Percentiles rank a stretch among this genome's conserved stretches.
These are phyloP conservation scores for Chloroidium sp. DNA, from an alignment of 163 green algal genomes.

Conservation along the genomic window DNA sequence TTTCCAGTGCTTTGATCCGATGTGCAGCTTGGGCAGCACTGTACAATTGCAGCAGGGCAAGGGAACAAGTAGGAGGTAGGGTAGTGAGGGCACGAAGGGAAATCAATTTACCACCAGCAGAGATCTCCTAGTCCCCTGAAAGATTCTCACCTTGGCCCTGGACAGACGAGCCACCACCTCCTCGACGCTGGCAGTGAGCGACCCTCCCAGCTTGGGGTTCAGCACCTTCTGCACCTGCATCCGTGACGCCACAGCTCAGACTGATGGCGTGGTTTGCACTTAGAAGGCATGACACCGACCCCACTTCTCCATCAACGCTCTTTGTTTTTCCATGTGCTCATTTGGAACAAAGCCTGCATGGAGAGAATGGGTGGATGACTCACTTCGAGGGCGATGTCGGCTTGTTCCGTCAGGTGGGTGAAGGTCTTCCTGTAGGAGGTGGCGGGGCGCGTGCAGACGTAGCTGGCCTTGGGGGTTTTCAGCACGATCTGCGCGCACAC, in stretches of 20 bases:
- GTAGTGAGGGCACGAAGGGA: no score
- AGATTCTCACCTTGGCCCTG: conserved; percentile 41
- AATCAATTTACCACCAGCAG: no score
- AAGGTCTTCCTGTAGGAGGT: conserved; percentile 60
- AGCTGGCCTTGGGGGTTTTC: conserved; percentile 18
- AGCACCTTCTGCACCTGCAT: conserved; percentile 45
- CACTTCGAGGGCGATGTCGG: conserved; percentile 33
- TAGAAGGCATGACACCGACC: neutral
- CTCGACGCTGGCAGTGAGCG: conserved; percentile 36
- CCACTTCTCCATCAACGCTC: no score
- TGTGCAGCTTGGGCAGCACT: no score
- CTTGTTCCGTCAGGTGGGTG: conserved; percentile 46
- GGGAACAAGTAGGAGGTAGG: no score
- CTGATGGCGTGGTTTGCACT: neutral
- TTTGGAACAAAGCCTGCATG: neutral
- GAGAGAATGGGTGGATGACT: neutral
- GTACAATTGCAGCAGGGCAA: no score
- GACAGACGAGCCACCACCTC: conserved; percentile 66
- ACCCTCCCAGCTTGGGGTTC: conserved; percentile 38
- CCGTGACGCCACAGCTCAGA: neutral
- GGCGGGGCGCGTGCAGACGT: conserved; percentile 27
- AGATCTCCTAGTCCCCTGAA: no score
- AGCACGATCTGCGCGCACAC: conserved; percentile 19
- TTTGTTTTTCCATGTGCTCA: neutral
- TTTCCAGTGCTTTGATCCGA: no score